Evolutionary conservation across 371 early-diverging fungal genomes (phyloP).

Genomic region (Rozella allomycis): DNA sequence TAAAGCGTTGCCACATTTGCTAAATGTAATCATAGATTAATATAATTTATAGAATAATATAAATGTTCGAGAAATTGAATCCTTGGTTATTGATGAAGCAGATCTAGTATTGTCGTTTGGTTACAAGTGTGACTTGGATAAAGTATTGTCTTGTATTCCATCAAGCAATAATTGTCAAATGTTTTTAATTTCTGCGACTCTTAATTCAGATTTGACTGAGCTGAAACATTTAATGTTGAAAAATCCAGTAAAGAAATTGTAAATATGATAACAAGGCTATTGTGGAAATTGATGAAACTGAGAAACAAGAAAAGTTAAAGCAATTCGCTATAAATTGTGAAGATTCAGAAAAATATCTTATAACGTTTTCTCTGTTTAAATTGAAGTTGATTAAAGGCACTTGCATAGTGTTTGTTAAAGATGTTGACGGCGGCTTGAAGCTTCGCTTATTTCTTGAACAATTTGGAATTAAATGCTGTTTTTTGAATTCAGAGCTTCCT

Average conservation of each 20-base stretch:
- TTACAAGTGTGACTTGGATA: conserved; percentile 44
- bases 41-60: background rate
- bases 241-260: too few species aligned
- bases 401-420: conserved; percentile 81
- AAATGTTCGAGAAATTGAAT: conserved; percentile 12
- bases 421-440: conserved; percentile 72
- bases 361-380: background rate
- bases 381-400: background rate
- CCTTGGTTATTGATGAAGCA: conserved; percentile 83
- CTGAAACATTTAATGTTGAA: conserved; percentile 58
- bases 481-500: conserved; percentile 82
- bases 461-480: conserved; percentile 69
- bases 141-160: background rate
- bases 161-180: background rate
- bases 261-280: too few species aligned
- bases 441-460: conserved; percentile 84
- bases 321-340: too few species aligned
- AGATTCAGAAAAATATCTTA: background rate
- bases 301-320: too few species aligned
- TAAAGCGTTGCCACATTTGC: conserved; percentile 43
- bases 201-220: conserved; percentile 52
- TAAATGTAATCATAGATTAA: conserved; percentile 11
- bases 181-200: conserved; percentile 13
- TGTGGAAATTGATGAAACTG: too few species aligned
- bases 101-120: conserved; percentile 81